Evolutionary conservation across 208 protist species (phyloP).

Genomic region (Acanthamoeba rhysodes): DNA sequence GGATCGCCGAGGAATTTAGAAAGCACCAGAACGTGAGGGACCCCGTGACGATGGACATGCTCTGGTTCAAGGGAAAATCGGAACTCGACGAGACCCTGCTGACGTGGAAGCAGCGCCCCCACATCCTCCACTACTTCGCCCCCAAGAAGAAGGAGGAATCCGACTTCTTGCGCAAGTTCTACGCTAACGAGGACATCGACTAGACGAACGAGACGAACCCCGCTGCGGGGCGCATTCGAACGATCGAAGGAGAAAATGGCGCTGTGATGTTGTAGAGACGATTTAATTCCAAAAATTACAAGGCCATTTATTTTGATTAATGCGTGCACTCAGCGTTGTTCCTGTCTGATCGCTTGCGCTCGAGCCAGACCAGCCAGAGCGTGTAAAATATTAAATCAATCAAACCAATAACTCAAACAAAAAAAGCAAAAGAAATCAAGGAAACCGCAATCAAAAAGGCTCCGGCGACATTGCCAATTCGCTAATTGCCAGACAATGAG

Average conservation of each 20-base stretch:
- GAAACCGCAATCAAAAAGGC: neutral
- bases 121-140: slow-evolving; percentile 58
- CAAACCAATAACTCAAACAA: neutral
- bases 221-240: too few species aligned
- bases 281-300: too few species aligned
- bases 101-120: slow-evolving; percentile 54
- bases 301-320: too few species aligned
- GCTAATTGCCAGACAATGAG: neutral
- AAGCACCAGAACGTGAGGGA: slow-evolving; percentile 71
- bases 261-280: too few species aligned
- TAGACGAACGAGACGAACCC: neutral
- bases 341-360: too few species aligned
- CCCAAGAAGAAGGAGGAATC: slow-evolving; percentile 66
- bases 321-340: too few species aligned
- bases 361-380: too few species aligned
- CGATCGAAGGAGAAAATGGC: too few species aligned
- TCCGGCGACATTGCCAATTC: neutral
- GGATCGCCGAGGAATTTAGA: slow-evolving; percentile 62
- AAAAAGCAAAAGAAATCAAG: neutral
- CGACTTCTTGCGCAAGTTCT: slow-evolving; percentile 72
- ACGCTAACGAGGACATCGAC: slow-evolving; percentile 49
- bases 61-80: slow-evolving; percentile 45
- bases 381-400: neutral
- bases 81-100: slow-evolving; percentile 53
- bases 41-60: slow-evolving; percentile 55